Evolutionary conservation across 1,139 yeast genomes (phyloP), one percentile per base, ranked within the genome.

Genomic region (Groenewaldozyma sp.): DNA sequence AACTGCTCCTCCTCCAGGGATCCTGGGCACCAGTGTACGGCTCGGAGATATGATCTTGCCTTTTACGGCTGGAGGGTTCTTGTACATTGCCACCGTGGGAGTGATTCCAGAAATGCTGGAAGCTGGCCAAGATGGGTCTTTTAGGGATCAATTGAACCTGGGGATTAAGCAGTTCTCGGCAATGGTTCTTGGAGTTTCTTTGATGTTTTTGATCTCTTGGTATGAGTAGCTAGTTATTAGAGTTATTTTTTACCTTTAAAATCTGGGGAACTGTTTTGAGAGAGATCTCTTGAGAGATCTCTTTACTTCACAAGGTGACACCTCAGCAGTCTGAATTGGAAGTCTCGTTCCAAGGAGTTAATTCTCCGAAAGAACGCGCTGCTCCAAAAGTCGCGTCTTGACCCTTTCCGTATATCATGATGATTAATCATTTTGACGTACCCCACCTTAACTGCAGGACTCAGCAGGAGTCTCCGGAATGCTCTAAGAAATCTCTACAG

Each of bases 11-110:
- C 43, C 31, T 6, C 37, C 50, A 7, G 76, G 77, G 2, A 43
- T 73, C 4, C 67, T 70, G 46, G 78, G 76, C 11, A 70, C 76
- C 9, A 60, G 67, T 14, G 73, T 73, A 26, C 58, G 62, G 13
- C 42, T 65, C n/a, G 68, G 71, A 4, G 79, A 74, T 46, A 54
- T 71, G 44, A 67, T 77, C n/a, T 57, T 76, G 39, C 82, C 86
- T n/a, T 70, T 78, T 51, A 76, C 84, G 1, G 79, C 83, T 2
- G 86, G 86, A 44, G 81, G 82, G 10, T 76, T 79, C 51, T 55
- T 78, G 34, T 78, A 78, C 54, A 76, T 78, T 47, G 82, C 81
- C 7, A 70, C 78, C 0, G 77, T 76, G 6, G 78, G 81, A 35
- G 78, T 78, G 14, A 72, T 77, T 36, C 84, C 84, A 1, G 82